Percentiles rank a stretch among this genome's conserved stretches.
These are phyloP conservation scores for Cicer yamashitae DNA, from an alignment of 306 rosid genomes.

Conservation along the genomic window DNA sequence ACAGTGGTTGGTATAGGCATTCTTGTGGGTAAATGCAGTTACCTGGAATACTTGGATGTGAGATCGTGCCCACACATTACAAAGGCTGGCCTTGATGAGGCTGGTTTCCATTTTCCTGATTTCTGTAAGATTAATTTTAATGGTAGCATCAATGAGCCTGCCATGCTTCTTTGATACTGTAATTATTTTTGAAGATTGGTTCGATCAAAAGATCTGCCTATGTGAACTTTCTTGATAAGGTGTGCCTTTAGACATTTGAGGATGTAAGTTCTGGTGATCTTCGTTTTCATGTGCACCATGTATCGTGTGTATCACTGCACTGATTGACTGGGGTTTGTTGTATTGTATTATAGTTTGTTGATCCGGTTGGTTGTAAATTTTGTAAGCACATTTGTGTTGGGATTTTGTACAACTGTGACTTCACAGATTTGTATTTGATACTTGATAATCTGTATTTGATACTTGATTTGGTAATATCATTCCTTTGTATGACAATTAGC, in stretches of 20 bases:
- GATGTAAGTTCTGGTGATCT: slow-evolving; percentile 8
- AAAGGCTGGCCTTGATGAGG: slow-evolving; percentile 74
- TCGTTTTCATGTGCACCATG: slow-evolving; percentile 36
- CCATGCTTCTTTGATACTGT: slow-evolving; percentile 51
- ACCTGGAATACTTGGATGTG: slow-evolving; percentile 81
- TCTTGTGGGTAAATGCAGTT: slow-evolving; percentile 66
- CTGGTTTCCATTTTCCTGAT: slow-evolving; percentile 75
- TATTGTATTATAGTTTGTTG: slow-evolving; percentile 42
- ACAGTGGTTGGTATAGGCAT: slow-evolving; percentile 73
- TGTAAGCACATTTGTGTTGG: slow-evolving; percentile 1
- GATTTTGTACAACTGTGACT: slow-evolving; percentile 1
- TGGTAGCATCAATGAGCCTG: slow-evolving; percentile 71
- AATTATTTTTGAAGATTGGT: slow-evolving; percentile 32
- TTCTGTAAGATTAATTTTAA: slow-evolving; percentile 75
- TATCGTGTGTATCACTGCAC: slow-evolving; percentile 25
- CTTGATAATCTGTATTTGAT: not conserved
- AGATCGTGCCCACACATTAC: slow-evolving; percentile 86
- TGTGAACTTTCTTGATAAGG: slow-evolving; percentile 34
- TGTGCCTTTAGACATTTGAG: slow-evolving; percentile 38
- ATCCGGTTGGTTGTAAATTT: slow-evolving; percentile 39
- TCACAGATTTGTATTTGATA: not conserved
- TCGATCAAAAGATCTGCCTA: slow-evolving; percentile 1
- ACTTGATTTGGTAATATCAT: not conserved
- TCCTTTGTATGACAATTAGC: not conserved
- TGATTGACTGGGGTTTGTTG: slow-evolving; percentile 11